Evolutionary conservation across 1,284 basidiomycete genomes (phyloP).

Genomic region (Paramarasmius palmivorus): DNA sequence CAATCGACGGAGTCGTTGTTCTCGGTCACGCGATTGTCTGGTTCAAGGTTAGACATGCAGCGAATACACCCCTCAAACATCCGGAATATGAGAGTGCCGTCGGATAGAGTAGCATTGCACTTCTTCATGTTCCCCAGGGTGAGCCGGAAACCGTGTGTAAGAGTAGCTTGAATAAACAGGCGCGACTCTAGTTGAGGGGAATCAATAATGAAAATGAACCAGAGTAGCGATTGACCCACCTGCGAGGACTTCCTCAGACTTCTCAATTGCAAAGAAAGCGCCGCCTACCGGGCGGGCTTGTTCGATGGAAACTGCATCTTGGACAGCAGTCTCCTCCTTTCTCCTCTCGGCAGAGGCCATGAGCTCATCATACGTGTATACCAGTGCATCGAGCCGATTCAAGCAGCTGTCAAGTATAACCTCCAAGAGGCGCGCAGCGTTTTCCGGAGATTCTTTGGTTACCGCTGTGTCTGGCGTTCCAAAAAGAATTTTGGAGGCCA

Average conservation of each 20-base stretch:
- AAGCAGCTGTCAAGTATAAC: slow-evolving; percentile 85
- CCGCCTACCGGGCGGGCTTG: slow-evolving; percentile 77
- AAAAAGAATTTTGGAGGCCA: slow-evolving; percentile 93
- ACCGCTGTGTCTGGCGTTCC: slow-evolving; percentile 87
- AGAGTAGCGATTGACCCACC: slow-evolving; percentile 45
- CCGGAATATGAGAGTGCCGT: slow-evolving; percentile 86
- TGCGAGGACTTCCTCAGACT: slow-evolving; percentile 70
- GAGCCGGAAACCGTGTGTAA: slow-evolving; percentile 89
- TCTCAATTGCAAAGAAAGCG: slow-evolving; percentile 74
- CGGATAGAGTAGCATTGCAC: slow-evolving; percentile 76
- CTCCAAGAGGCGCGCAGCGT: slow-evolving; percentile 66
- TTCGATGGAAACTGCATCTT: slow-evolving; percentile 67
- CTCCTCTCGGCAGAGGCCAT: slow-evolving; percentile 44
- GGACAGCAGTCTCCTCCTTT: slow-evolving; percentile 45
- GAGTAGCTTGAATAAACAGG: slow-evolving; percentile 84
- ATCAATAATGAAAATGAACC: background rate
- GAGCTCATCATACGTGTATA: slow-evolving; percentile 64
- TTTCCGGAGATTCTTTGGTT: slow-evolving; percentile 69
- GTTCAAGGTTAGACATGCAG: slow-evolving; percentile 86
- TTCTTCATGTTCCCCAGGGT: slow-evolving; percentile 81
- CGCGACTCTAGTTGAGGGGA: slow-evolving; percentile 68
- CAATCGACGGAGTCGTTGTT: slow-evolving; percentile 88
- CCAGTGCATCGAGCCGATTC: slow-evolving; percentile 85
- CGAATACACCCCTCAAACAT: slow-evolving; percentile 87
- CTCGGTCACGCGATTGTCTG: slow-evolving; percentile 70